Evolutionary conservation across 2,329 filamentous ascomycete species (phyloP).

Genomic region (Diaporthe sp.): DNA sequence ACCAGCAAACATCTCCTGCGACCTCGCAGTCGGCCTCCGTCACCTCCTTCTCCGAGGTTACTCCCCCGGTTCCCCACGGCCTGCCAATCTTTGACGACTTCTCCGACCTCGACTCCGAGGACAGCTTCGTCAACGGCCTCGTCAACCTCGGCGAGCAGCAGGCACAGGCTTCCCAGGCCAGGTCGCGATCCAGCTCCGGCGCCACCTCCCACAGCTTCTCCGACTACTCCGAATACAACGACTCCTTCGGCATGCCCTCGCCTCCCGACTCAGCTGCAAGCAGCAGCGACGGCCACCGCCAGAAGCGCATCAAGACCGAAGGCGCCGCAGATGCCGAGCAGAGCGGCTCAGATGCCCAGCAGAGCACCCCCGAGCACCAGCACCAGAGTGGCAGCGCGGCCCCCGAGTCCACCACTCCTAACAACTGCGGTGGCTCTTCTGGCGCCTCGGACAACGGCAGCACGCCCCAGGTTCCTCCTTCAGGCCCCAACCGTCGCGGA

Average conservation of each 20-base stretch:
- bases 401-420: slow-evolving; percentile 48
- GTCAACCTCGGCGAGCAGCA: slow-evolving; percentile 73
- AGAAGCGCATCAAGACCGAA: slow-evolving; percentile 69
- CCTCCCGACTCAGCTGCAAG: slow-evolving; percentile 68
- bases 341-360: slow-evolving; percentile 47
- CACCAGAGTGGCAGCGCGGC: slow-evolving; percentile 48
- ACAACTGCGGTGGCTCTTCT: slow-evolving; percentile 52
- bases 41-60: slow-evolving; percentile 64
- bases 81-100: slow-evolving; percentile 86
- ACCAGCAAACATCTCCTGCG: slow-evolving; percentile 56
- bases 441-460: slow-evolving; percentile 52
- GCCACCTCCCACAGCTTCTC: slow-evolving; percentile 76
- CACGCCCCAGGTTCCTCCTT: slow-evolving; percentile 58
- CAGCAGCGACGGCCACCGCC: slow-evolving; percentile 63
- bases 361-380: slow-evolving; percentile 49
- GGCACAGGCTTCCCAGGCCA: slow-evolving; percentile 73
- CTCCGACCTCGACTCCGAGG: slow-evolving; percentile 91
- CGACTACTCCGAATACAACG: slow-evolving; percentile 39
- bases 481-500: slow-evolving; percentile 84
- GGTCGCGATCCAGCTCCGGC: slow-evolving; percentile 77
- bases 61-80: slow-evolving; percentile 63
- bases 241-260: slow-evolving; percentile 80
- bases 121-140: slow-evolving; percentile 83
- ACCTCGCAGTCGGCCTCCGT: slow-evolving; percentile 50
- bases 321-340: slow-evolving; percentile 52